phyloP scores from a whole-genome alignment of 805 yeast species.

The Yarrowia hollandica region DNA sequence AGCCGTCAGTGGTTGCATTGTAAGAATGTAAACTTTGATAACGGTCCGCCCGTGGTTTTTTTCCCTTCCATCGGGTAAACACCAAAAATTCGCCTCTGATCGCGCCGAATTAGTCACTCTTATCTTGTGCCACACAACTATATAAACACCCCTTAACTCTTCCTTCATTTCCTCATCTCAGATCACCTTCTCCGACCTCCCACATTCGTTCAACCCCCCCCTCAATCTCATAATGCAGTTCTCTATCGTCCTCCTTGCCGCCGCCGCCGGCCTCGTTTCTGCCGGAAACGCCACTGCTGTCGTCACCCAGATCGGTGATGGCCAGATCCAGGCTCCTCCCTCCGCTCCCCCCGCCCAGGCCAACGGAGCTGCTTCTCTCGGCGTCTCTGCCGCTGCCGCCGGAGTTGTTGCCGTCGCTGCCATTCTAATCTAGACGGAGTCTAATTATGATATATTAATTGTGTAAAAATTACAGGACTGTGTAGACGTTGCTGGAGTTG shows the following conservation, averaged over 20 bases:
- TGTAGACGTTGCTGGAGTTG: no score
- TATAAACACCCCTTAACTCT: not conserved
- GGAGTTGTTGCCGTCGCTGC: constrained; percentile 20
- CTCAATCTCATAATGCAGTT: not conserved
- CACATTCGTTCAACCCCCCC: not conserved
- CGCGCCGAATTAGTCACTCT: not conserved
- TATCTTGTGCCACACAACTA: not conserved
- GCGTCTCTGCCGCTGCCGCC: constrained; percentile 27
- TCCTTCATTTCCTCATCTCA: not conserved
- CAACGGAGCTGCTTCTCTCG: constrained; percentile 21
- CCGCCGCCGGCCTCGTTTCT: constrained; percentile 8
- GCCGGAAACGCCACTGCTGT: constrained; percentile 15
- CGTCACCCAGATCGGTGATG: constrained; percentile 21
- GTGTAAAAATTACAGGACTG: no score
- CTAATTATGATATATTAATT: not conserved
- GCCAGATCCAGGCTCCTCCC: constrained; percentile 25
- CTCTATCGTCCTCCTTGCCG: constrained; percentile 2
- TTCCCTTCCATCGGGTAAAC: not conserved
- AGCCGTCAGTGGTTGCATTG: constrained; percentile 3
- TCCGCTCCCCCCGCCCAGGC: constrained; percentile 21
- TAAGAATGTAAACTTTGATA: constrained; percentile 23
- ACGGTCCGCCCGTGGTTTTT: not conserved
- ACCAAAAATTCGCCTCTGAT: constrained; percentile 1
- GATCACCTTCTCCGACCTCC: not conserved
- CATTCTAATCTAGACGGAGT: not conserved